Conservation (phyloP, 257 asterid genomes). For the Mentha longifolia region DNA sequence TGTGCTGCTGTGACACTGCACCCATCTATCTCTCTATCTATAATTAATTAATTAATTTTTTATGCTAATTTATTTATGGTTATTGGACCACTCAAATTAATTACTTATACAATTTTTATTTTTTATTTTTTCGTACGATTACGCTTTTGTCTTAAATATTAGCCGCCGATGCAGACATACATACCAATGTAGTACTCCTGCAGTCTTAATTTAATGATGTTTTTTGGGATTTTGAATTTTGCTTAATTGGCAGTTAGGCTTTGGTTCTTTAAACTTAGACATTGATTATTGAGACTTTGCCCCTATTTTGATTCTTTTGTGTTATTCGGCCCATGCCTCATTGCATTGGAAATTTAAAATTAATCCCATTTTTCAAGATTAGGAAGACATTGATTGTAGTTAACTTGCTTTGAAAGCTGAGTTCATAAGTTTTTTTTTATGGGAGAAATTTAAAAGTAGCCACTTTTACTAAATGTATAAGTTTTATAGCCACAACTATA, state of each 20-base stretch:
- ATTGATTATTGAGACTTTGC: conserved; percentile 30
- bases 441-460: no score
- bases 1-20: conserved; percentile 20
- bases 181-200: background rate
- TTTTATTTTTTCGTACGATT: conserved; percentile 14
- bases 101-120: no score
- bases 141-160: conserved; percentile 9
- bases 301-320: background rate
- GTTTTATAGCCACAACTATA: no score
- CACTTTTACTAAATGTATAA: no score
- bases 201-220: conserved; percentile 26
- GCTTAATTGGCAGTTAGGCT: background rate
- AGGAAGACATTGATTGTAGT: background rate
- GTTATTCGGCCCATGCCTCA: background rate
- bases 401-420: conserved; percentile 30
- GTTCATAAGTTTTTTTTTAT: background rate
- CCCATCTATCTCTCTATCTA: no score
- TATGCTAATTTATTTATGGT: background rate
- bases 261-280: conserved; percentile 29
- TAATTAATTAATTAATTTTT: no score
- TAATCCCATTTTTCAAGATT: conserved; percentile 14
- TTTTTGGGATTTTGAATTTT: conserved; percentile 29
- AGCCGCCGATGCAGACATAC: conserved; percentile 42
- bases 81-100: conserved; percentile 41
- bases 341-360: conserved; percentile 16